Conservation (phyloP, 176 grass and related monocot genomes). For the Alopecurus myosuroides region DNA sequence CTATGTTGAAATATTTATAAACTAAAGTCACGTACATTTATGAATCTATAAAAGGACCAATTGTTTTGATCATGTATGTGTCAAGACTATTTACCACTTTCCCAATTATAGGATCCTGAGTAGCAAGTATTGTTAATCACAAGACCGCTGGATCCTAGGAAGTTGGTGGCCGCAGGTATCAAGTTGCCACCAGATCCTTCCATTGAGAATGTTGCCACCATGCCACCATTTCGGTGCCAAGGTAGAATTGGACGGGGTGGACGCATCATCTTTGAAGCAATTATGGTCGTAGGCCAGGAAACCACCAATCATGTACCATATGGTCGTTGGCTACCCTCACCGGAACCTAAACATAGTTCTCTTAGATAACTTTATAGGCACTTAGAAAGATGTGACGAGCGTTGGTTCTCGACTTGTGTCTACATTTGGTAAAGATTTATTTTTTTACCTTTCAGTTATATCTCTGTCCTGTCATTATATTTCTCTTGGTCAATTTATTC, state of each 20-base stretch:
- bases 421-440: too few species aligned
- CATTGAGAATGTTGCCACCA: conserved; percentile 44
- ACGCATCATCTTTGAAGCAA: conserved; percentile 91
- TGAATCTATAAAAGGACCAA: neutral
- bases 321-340: conserved; percentile 32
- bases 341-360: too few species aligned
- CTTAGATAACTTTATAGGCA: too few species aligned
- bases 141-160: conserved; percentile 59
- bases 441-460: too few species aligned
- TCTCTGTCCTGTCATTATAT: too few species aligned
- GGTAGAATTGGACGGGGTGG: conserved; percentile 91
- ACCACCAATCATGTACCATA: conserved; percentile 28
- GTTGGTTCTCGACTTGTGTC: too few species aligned
- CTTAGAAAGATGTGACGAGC: too few species aligned
- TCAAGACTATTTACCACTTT: conserved; percentile 12
- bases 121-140: conserved; percentile 87
- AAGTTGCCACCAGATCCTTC: conserved; percentile 49
- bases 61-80: neutral
- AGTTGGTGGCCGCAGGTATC: conserved; percentile 65
- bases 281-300: conserved; percentile 53
- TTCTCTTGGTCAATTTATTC: too few species aligned
- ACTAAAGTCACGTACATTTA: neutral
- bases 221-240: conserved; percentile 48
- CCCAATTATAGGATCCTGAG: conserved; percentile 62
- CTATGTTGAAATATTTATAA: neutral